phyloP scores from a whole-genome alignment of 169 alveolate species.

The Cryptosporidium sp. region DNA sequence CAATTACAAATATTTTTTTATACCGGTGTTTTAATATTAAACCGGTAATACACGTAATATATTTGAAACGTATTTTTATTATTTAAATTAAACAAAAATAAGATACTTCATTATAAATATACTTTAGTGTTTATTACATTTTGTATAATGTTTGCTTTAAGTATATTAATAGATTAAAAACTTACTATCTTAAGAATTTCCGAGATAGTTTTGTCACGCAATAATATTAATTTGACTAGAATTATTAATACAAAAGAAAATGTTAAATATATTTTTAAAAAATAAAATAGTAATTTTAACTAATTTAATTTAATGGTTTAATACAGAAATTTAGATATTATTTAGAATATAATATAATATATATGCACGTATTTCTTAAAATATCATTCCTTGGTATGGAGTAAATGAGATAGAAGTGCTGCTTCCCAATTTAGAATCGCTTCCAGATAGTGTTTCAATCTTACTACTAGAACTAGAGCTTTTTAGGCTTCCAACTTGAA shows the following conservation, averaged over 20 bases:
- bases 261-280: too few species aligned
- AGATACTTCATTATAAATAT: too few species aligned
- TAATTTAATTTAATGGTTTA: neutral
- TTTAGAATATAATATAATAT: neutral
- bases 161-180: too few species aligned
- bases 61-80: too few species aligned
- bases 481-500: neutral
- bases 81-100: too few species aligned
- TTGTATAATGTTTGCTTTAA: too few species aligned
- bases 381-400: slow-evolving; percentile 74
- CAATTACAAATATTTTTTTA: neutral
- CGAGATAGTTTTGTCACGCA: too few species aligned
- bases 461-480: neutral
- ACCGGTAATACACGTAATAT: neutral
- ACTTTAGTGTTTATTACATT: too few species aligned
- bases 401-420: slow-evolving; percentile 56
- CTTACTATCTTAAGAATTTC: neutral
- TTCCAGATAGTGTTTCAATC: neutral
- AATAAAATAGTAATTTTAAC: too few species aligned
- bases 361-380: neutral
- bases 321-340: too few species aligned
- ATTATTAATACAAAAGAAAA: too few species aligned
- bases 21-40: neutral
- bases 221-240: too few species aligned
- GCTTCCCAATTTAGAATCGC: slow-evolving; percentile 20